A percentile compares a stretch with the other conserved stretches of the same genome.
phyloP scores from a whole-genome alignment of 768 basidiomycete species.

The Russula lepida region DNA sequence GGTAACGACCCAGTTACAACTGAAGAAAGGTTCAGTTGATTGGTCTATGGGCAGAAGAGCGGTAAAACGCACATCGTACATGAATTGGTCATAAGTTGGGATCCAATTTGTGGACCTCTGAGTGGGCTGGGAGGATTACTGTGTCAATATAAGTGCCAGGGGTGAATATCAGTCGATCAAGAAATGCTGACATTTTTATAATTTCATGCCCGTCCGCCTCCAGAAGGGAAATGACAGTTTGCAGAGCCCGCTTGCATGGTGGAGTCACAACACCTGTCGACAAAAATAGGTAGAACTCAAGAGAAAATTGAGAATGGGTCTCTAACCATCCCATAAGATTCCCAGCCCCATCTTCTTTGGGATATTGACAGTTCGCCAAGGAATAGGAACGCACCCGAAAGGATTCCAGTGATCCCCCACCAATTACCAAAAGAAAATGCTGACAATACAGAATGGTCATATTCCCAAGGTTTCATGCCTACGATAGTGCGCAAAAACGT shows the following conservation, averaged over 20 bases:
- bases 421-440: background rate
- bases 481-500: slow-evolving; percentile 60
- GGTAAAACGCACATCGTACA: slow-evolving; percentile 27
- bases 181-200: slow-evolving; percentile 40
- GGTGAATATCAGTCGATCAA: background rate
- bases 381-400: slow-evolving; percentile 30
- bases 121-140: slow-evolving; percentile 41
- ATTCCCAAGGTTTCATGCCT: slow-evolving; percentile 54
- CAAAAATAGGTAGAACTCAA: background rate
- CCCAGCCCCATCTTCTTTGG: slow-evolving; percentile 14
- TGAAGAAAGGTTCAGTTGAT: background rate
- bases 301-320: background rate
- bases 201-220: slow-evolving; percentile 41
- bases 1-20: slow-evolving; percentile 26
- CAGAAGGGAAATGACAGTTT: slow-evolving; percentile 38
- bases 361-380: slow-evolving; percentile 26
- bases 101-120: slow-evolving; percentile 44
- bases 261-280: slow-evolving; percentile 46
- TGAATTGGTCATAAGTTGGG: slow-evolving; percentile 46
- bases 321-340: slow-evolving; percentile 41
- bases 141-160: background rate
- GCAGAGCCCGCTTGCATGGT: slow-evolving; percentile 47
- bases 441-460: slow-evolving; percentile 42
- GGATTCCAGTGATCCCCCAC: background rate
- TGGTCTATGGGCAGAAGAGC: slow-evolving; percentile 15